Evolutionary conservation across 768 basidiomycete genomes (phyloP).

Genomic region (Kwoniella newhampshirensis): DNA sequence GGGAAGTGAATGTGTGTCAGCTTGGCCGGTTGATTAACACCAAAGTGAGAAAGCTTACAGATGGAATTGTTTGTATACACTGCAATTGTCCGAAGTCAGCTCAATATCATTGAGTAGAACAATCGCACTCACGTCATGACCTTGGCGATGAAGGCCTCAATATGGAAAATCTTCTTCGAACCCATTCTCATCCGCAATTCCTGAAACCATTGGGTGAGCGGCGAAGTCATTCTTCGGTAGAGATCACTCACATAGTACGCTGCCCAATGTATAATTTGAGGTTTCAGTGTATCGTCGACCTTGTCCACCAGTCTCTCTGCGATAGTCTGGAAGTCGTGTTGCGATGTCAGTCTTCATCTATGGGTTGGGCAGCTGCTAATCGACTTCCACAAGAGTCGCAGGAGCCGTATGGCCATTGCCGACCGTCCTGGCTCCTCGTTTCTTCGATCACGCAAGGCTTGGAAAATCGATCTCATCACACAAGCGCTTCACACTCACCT

Average conservation of each 20-base stretch:
- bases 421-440: too few species aligned
- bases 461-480: neutral
- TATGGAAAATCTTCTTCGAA: slow-evolving; percentile 89
- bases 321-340: slow-evolving; percentile 72
- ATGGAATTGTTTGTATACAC: slow-evolving; percentile 23
- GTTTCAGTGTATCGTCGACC: slow-evolving; percentile 85
- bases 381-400: too few species aligned
- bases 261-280: slow-evolving; percentile 96
- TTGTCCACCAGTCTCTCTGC: slow-evolving; percentile 81
- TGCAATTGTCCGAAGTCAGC: slow-evolving; percentile 4
- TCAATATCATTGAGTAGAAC: too few species aligned
- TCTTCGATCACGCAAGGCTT: neutral
- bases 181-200: slow-evolving; percentile 96
- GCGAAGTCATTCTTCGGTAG: neutral
- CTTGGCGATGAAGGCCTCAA: slow-evolving; percentile 97
- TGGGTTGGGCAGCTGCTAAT: too few species aligned
- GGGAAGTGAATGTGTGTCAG: neutral
- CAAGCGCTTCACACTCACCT: too few species aligned
- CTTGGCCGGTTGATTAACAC: slow-evolving; percentile 2
- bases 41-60: slow-evolving; percentile 7
- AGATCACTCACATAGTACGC: slow-evolving; percentile 76
- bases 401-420: too few species aligned
- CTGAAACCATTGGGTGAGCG: slow-evolving; percentile 55
- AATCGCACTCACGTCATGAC: slow-evolving; percentile 67
- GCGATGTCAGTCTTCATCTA: too few species aligned